Evolutionary conservation across 352 stramenopile genomes (phyloP).

Genomic region (Globisporangium solare): DNA sequence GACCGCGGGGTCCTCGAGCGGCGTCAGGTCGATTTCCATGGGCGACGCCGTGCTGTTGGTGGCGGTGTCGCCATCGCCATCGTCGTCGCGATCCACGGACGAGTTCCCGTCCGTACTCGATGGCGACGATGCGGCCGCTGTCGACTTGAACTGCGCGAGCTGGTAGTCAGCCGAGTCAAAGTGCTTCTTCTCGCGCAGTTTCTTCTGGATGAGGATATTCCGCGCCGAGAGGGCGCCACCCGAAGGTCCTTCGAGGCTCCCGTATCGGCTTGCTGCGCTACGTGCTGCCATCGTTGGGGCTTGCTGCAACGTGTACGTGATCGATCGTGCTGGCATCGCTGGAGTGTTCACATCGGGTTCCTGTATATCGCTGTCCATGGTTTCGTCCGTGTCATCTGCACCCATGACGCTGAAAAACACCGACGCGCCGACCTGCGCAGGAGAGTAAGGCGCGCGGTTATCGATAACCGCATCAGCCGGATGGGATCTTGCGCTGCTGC

Average conservation of each 20-base stretch:
- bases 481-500: conserved; percentile 1
- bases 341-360: background rate
- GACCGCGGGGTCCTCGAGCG: conserved; percentile 10
- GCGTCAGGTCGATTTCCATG: conserved; percentile 26
- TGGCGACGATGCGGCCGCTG: conserved; percentile 4
- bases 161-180: conserved; percentile 83
- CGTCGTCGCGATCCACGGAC: background rate
- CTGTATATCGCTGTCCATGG: conserved; percentile 17
- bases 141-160: conserved; percentile 26
- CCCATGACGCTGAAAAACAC: conserved; percentile 42
- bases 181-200: conserved; percentile 59
- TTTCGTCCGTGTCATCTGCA: conserved; percentile 16
- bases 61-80: no score
- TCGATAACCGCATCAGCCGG: background rate
- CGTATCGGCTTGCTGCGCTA: conserved; percentile 16
- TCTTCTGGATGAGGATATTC: conserved; percentile 70
- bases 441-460: conserved; percentile 10
- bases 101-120: conserved; percentile 15
- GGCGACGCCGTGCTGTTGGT: conserved; percentile 11
- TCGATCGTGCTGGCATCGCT: no score
- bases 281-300: background rate
- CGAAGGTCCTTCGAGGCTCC: conserved; percentile 11
- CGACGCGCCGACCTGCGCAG: conserved; percentile 35
- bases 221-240: conserved; percentile 41
- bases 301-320: background rate